A percentile compares a stretch with the other conserved stretches of the same genome.
These are phyloP conservation scores for Mastigamoeba balamuthi DNA, from an alignment of 78 protist genomes.

Conservation along the genomic window DNA sequence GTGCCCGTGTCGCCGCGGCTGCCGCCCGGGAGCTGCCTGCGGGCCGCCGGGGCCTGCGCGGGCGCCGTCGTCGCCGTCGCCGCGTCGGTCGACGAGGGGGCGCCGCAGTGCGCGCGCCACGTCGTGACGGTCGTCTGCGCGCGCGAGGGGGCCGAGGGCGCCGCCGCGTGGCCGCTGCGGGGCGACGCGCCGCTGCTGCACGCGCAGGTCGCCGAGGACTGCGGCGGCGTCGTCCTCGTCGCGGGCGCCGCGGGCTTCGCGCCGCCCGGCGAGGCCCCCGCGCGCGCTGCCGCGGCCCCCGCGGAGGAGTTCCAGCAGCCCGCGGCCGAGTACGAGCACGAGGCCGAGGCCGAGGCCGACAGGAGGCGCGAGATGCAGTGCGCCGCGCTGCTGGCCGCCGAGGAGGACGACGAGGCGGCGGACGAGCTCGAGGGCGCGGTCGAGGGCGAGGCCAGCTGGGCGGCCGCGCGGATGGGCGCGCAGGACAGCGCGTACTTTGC, in stretches of 20 bases:
- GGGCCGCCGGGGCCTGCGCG: too few relatives aligned
- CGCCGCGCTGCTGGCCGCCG: conserved; percentile 76
- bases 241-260: conserved; percentile 87
- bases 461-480: conserved; percentile 86
- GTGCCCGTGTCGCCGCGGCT: too few relatives aligned
- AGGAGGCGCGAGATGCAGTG: conserved; percentile 98
- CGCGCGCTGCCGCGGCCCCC: conserved; percentile 93
- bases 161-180: conserved; percentile 87
- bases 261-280: conserved; percentile 84
- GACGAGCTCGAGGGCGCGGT: conserved; percentile 83
- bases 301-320: conserved; percentile 78
- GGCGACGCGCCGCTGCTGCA: too few relatives aligned
- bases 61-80: too few relatives aligned
- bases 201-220: conserved; percentile 59
- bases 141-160: conserved; percentile 93
- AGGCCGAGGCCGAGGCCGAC: conserved; percentile 73
- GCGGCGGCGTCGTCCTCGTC: conserved; percentile 95
- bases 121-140: conserved; percentile 90
- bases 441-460: conserved; percentile 96
- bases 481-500: conserved; percentile 55
- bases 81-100: conserved; percentile 89
- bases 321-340: conserved; percentile 89
- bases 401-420: conserved; percentile 76
- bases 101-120: conserved; percentile 83
- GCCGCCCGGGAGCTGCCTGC: too few relatives aligned